phyloP scores from a whole-genome alignment of 164 flowering plant species.

The Sedum album region DNA sequence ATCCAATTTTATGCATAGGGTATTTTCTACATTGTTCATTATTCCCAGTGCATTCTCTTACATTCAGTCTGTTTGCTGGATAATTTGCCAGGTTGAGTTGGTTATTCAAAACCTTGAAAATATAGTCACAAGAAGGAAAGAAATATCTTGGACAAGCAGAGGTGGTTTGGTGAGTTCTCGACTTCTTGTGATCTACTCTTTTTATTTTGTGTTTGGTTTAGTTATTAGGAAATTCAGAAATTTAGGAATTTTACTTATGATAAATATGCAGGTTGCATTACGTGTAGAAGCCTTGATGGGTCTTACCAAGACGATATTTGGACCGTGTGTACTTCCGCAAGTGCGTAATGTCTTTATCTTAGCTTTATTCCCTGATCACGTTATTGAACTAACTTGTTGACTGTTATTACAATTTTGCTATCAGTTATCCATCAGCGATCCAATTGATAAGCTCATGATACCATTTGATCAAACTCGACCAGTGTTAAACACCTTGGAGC shows the following conservation, averaged over 20 bases:
- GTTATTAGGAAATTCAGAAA: no score
- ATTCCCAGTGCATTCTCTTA: neutral
- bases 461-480: constrained; percentile 56
- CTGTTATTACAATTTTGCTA: constrained; percentile 8
- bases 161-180: constrained; percentile 50
- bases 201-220: neutral
- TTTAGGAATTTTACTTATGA: neutral
- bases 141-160: constrained; percentile 52
- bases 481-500: constrained; percentile 37
- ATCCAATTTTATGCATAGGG: neutral
- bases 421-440: constrained; percentile 43
- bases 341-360: constrained; percentile 21
- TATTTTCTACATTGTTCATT: no score
- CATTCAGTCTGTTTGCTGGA: constrained; percentile 7
- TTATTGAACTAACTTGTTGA: neutral
- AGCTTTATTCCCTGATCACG: neutral
- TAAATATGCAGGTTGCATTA: constrained; percentile 50
- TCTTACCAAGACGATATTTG: constrained; percentile 33
- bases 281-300: constrained; percentile 60
- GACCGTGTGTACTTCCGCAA: constrained; percentile 55
- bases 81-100: constrained; percentile 38
- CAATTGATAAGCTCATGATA: constrained; percentile 53
- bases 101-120: constrained; percentile 36
- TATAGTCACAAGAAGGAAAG: constrained; percentile 36
- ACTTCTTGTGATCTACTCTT: constrained; percentile 29